Base-by-base conservation (phyloP, 2,329 filamentous ascomycete species). In the Colletotrichum trifolii region DNA sequence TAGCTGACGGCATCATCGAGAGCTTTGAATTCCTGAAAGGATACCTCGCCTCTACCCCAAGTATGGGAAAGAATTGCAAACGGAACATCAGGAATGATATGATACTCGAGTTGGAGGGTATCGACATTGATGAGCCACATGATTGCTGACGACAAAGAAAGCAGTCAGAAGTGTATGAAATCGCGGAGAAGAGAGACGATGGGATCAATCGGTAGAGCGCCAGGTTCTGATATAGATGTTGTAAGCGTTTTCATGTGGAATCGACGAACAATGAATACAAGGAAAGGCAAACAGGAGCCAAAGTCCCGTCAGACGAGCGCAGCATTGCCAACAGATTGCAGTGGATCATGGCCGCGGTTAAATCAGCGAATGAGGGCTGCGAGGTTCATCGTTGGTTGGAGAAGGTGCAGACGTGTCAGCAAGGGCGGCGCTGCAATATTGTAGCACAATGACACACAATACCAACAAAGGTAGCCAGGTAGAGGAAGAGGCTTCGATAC, bases 31-130 rank as follows among this genome's bases (percentile, higher is more conserved):
- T 59, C 48, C 10, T 33, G 62, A 33, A 67, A 58, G 4, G 60
- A 40, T 10, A 68, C 59, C 56, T 71, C 64, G 25, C 57, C 60
- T 3, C 48, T 9, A 8, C 52, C 68, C 68, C 67, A 71, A 2
- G 64, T 71, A 48, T 70, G 66, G 0, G 68, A 71, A 11, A 69
- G 66, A 17, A 71, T 69, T 5, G 70, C 69, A 35, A 68, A 71
- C 3, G 69, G 69, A 3, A 58, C 13, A 12, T 39, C 39, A 4
- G 60, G 39, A 12, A 50, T 46, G 8, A 45, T 15, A 17, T 47
- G 47, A 6, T 52, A 46, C n/a, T 58, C 60, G 34, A 52, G 4
- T 7, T 58, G 11, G n/a, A 52, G 40, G 12, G 47, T 63, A 12
- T 49, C 5, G n/a, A 56, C 59, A 9, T 56, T 50, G n/a, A 61